Base-by-base conservation (phyloP, 179 eudicot species). In the Sideroxylon spinosum region DNA sequence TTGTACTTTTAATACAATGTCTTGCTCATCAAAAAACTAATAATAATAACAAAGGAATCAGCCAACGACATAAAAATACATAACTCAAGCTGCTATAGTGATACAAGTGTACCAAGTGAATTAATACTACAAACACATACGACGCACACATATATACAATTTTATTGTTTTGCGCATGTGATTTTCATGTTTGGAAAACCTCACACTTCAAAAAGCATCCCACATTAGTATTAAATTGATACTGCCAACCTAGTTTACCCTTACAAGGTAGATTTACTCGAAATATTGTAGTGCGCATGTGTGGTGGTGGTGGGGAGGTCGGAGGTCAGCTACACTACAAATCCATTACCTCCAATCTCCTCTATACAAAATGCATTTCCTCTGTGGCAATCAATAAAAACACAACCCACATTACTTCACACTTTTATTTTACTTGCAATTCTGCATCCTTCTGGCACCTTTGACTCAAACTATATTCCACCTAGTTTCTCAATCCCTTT, bases 331-430 rank as follows among this genome's bases (percentile, higher is more conserved):
- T 53, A 25, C 20, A 71, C 9, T 17, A 59, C 7, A 59, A 52
- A 52, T 53, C 74, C 62, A 26, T 53, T 11, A 22, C 48, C 75
- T 28, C 48, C 75, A 53, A 55, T 53, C 63, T 17, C 48, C 46
- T 55, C 22, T 26, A 26, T 55, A 5, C 63, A 4, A 73, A 71
- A 71, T 57, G 22, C 17, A 49, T 70, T 70, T 70, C 59, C 73
- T 14, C 16, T 0, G 9, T 13, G 23, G 25, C 22, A 53, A 29
- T 73, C 76, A 73, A 56, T 25, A 20, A 46, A 73, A 57, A 4
- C 65, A 73, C 50, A 26, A 53, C 23, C 32, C 10, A 13, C 26
- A n/a, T 73, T 20, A 17, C 76, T 73, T 25, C 50, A 20, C 0
- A n/a, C 19, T 7, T 26, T 14, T 55, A 12, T 29, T 19, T 22